phyloP scores from a whole-genome alignment of 495 filamentous ascomycete genomes.

The Penicillium antarcticum region DNA sequence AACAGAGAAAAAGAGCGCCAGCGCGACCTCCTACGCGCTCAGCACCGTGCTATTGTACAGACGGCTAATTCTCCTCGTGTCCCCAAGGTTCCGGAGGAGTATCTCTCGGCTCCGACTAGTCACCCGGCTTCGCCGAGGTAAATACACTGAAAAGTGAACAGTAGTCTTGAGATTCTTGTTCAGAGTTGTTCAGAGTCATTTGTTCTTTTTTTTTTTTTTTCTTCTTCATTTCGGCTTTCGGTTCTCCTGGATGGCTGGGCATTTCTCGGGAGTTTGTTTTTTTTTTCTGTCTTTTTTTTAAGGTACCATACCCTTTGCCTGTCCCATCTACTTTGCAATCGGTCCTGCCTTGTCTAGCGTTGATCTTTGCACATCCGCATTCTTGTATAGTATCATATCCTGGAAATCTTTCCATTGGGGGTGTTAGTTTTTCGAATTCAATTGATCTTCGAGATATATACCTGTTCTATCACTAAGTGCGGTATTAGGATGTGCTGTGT shows the following conservation, averaged over 20 bases:
- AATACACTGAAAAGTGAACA: background rate
- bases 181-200: too few relatives aligned
- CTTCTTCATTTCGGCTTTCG: conserved; percentile 1
- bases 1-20: conserved; percentile 57
- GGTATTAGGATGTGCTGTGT: too few relatives aligned
- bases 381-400: conserved; percentile 16
- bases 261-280: conserved; percentile 23
- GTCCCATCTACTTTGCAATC: conserved; percentile 1
- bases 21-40: conserved; percentile 53
- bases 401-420: conserved; percentile 4
- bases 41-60: conserved; percentile 44
- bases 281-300: conserved; percentile 5
- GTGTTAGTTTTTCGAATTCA: background rate
- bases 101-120: conserved; percentile 39
- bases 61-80: conserved; percentile 53
- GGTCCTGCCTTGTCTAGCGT: conserved; percentile 1
- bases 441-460: background rate
- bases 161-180: background rate
- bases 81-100: conserved; percentile 61
- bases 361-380: conserved; percentile 2
- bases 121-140: conserved; percentile 40
- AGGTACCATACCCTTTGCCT: conserved; percentile 17
- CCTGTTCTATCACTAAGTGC: too few relatives aligned
- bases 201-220: background rate
- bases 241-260: conserved; percentile 8